Conservation (phyloP, 2,329 filamentous ascomycete species). For the Ceratocystiopsis brevicomis region DNA sequence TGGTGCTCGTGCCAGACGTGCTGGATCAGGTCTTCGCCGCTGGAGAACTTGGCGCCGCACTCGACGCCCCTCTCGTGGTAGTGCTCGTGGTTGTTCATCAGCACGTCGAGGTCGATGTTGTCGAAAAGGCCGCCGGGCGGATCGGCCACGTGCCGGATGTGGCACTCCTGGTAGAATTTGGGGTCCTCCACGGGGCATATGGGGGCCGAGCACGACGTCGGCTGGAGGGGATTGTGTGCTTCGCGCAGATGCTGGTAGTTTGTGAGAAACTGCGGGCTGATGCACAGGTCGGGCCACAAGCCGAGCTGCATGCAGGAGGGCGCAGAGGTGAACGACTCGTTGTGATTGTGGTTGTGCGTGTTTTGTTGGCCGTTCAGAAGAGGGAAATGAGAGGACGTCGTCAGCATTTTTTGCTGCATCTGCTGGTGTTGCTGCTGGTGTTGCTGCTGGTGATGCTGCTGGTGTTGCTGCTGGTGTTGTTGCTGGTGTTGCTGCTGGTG, state of each 20-base stretch:
- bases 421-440: neutral
- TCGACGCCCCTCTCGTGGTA: constrained; percentile 2
- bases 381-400: too few species aligned
- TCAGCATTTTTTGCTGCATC: too few species aligned
- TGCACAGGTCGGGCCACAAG: constrained; percentile 6
- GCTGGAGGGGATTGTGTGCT: constrained; percentile 8
- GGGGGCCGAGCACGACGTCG: constrained; percentile 5
- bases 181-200: constrained; percentile 9
- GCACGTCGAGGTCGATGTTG: constrained; percentile 4
- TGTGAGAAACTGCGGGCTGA: constrained; percentile 9
- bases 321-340: neutral
- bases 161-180: constrained; percentile 10
- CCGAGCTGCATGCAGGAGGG: constrained; percentile 2
- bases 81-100: neutral
- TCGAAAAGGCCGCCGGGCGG: constrained; percentile 3
- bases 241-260: constrained; percentile 9
- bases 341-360: neutral
- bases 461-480: neutral
- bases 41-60: constrained; percentile 9
- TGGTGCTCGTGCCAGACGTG: constrained; percentile 9
- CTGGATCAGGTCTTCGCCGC: constrained; percentile 9
- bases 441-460: neutral
- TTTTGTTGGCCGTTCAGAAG: too few species aligned
- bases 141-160: constrained; percentile 4
- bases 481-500: constrained; percentile 2